Evolutionary conservation across 352 stramenopile species (phyloP), one percentile per base, ranked within the genome.

Genomic region (Peronosclerospora sorghi): DNA sequence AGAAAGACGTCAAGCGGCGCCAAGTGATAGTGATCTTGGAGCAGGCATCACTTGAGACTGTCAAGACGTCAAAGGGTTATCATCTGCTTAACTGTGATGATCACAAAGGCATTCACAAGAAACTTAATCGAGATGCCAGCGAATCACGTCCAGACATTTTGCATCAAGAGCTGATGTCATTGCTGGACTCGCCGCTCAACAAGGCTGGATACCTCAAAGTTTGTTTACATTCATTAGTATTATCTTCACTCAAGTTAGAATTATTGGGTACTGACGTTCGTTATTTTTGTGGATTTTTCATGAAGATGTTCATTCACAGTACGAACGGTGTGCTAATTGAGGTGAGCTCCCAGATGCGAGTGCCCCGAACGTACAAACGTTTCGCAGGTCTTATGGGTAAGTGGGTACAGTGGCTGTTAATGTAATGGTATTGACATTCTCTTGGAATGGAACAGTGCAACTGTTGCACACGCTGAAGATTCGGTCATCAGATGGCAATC

Each of bases 391-490:
- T 97, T 28, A 97, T 97, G 91, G 83, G 88, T 96, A 41, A 42
- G 71, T 71, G 6, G 7, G 8, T 44, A 35, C 21, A n/a, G 12
- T 24, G 21, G 14, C 14, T 18, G 13, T 23, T n/a, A 8, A 34
- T 34, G n/a, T 27, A 6, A 23, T 17, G 7, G 23, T 54, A 51
- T 24, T 59, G 40, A 46, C 47, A 81, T 2, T 42, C 37, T 38
- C 66, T 72, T 58, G 51, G 3, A 23, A 35, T 49, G 19, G 19
- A 48, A 24, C 63, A 96, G 96, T 99, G 40, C 97, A 99, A 84
- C 62, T 99, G 46, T 80, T 99, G 15, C 96, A 99, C 75, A 98
- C 98, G 73, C 87, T 99, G 64, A 99, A 99, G 73, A 99, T 99
- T 62, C 95, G 96, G 47, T 97, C 96, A 39, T 94, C 88, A n/a